Evolutionary conservation across 192 early-diverging fungal genomes (phyloP).

Genomic region (Coemansia sp.): DNA sequence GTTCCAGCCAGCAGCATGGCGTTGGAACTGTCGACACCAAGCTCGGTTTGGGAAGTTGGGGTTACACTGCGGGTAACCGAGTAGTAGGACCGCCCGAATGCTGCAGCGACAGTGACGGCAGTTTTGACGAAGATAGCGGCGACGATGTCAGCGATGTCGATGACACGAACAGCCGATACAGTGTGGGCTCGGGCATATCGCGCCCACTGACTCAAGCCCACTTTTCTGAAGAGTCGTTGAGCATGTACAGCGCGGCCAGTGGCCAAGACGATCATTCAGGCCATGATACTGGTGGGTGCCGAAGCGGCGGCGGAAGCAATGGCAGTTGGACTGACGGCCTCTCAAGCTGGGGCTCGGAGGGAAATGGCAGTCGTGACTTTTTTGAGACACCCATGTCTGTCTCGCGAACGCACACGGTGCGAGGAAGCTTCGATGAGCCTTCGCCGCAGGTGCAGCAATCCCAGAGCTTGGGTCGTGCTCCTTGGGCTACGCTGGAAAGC

Average conservation of each 20-base stretch:
- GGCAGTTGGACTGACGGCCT: constrained; percentile 18
- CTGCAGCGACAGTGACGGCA: constrained; percentile 3
- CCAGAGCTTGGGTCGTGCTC: background rate
- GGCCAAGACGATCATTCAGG: constrained; percentile 14
- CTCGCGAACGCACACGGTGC: background rate
- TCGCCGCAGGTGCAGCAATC: background rate
- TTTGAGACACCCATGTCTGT: constrained; percentile 9
- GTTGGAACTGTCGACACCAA: constrained; percentile 1
- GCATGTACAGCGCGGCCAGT: constrained; percentile 35
- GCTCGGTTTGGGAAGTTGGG: background rate
- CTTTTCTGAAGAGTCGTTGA: constrained; percentile 31
- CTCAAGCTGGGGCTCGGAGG: constrained; percentile 2
- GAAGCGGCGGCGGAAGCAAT: background rate
- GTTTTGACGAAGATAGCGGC: background rate
- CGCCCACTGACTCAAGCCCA: constrained; percentile 27
- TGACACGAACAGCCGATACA: background rate
- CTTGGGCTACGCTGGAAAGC: background rate
- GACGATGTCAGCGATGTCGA: background rate
- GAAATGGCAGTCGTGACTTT: constrained; percentile 6
- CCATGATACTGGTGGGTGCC: constrained; percentile 4
- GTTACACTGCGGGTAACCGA: background rate
- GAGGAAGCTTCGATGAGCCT: constrained; percentile 3
- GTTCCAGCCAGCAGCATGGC: constrained; percentile 12
- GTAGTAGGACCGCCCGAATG: background rate
- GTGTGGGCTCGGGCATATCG: constrained; percentile 19